Base-by-base conservation (phyloP, 768 basidiomycete species). In the Leccinum sublutescens region DNA sequence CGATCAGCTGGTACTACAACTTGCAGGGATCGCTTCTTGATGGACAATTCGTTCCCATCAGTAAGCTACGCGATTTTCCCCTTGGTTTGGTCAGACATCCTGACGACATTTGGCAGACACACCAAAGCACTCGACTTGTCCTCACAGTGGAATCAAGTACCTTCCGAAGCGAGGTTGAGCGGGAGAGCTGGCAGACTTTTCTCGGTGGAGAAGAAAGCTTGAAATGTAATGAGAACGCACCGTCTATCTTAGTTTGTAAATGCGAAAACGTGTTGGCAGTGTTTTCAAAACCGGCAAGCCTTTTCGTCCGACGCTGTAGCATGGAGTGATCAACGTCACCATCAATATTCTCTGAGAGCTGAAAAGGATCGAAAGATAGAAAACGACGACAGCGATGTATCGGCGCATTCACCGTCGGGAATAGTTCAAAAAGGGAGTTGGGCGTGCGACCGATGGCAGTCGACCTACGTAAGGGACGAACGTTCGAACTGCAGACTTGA, bases 1-100 rank as follows among this genome's bases (percentile, higher is more conserved):
- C 74, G 52, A 81, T 88, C 55, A 79, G 77, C 50, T 88, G 80
- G 78, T 87, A 86, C 68, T 86, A 83, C 72, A 80, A 88, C 68
- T 60, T 87, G 62, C 77, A 78, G 65, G 88, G 88, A 33, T 87
- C 85, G 29, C 64, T 84, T 25, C 77, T 88, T 52, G 86, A 88
- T 62, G 89, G 88, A 5, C 58, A 68, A 15, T 88, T 89, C 55
- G 74, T 85, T 29, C 76, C 83, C 12, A 87, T 89, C 61, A 67
- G 86, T 89, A 60, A 57, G 80, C 65, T 9, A 38, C 23, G 48
- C 2, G 11, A 17, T 9, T 9, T 27, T 55, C 3, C 0, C 5
- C 29, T 9, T 15, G 4, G 3, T 25, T 6, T 2, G 1, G 8
- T 27, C 29, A 45, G n/a, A 21, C n/a, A 12, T 40, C 19, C 15